These are phyloP conservation scores for Vaccinium corymbosum DNA, from an alignment of 148 eudicot species.

Conservation along the genomic window DNA sequence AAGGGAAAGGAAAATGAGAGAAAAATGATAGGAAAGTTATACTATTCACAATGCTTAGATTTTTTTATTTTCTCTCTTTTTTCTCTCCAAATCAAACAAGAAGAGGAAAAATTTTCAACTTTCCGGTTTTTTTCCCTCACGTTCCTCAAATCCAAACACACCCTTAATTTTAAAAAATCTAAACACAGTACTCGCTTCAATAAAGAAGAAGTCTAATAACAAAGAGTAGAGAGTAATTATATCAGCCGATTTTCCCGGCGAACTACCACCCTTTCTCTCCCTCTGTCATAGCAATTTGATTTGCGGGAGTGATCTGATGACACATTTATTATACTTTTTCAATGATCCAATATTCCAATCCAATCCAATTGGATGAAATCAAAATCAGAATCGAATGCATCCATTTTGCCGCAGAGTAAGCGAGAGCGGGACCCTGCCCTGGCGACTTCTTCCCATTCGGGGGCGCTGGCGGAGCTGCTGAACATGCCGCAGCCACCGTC, in stretches of 20 bases:
- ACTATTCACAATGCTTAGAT: too few relatives aligned
- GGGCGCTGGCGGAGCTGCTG: conserved; percentile 12
- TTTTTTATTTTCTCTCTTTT: too few relatives aligned
- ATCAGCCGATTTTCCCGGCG: neutral
- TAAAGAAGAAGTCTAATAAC: too few relatives aligned
- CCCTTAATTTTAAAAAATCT: neutral
- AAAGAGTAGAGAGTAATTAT: neutral
- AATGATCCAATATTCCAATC: neutral
- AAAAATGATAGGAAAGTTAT: too few relatives aligned
- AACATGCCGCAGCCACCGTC: conserved; percentile 12
- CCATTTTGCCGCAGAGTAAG: conserved; percentile 51
- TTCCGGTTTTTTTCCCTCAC: too few relatives aligned
- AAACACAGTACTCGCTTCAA: neutral
- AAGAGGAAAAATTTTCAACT: too few relatives aligned
- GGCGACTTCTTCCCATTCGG: conserved; percentile 5
- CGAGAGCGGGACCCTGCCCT: conserved; percentile 26
- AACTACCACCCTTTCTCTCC: neutral
- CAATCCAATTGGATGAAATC: neutral
- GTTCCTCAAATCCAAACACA: too few relatives aligned
- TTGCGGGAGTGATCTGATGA: neutral
- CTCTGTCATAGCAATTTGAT: neutral
- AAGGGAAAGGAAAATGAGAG: too few relatives aligned
- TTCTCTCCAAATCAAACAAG: too few relatives aligned
- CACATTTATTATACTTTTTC: neutral
- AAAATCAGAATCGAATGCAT: conserved; percentile 34